Conservation (phyloP, 2,329 filamentous ascomycete genomes). For the Aspergillus awamori region DNA sequence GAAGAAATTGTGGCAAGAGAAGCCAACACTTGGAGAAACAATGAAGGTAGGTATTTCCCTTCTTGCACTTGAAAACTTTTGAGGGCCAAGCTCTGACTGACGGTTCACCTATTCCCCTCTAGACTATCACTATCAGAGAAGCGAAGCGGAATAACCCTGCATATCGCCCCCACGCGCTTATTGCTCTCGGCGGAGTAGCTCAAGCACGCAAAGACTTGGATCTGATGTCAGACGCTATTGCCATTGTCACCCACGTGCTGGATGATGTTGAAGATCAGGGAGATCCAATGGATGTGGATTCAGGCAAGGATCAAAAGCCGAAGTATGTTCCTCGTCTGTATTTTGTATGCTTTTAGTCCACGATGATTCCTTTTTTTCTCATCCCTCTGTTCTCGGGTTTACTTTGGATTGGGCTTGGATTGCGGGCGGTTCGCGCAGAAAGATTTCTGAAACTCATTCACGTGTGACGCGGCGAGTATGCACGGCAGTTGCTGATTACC, state of each 20-base stretch:
- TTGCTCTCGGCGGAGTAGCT: conserved; percentile 72
- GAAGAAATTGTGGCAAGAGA: conserved; percentile 60
- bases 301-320: conserved; percentile 46
- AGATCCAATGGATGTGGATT: conserved; percentile 71
- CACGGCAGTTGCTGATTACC: neutral
- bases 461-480: neutral
- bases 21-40: conserved; percentile 61
- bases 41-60: conserved; percentile 61
- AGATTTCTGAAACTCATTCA: too few relatives aligned
- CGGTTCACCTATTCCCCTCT: neutral
- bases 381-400: neutral
- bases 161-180: conserved; percentile 77
- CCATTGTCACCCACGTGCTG: conserved; percentile 65
- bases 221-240: conserved; percentile 67
- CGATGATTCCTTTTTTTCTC: neutral
- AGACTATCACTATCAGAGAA: conserved; percentile 75
- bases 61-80: neutral
- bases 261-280: conserved; percentile 58
- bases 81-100: conserved; percentile 3
- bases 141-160: conserved; percentile 87
- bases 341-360: conserved; percentile 12
- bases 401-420: neutral
- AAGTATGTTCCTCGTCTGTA: conserved; percentile 21
- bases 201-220: conserved; percentile 68
- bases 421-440: neutral